These are phyloP conservation scores for Peniophora sp. DNA, from an alignment of 1,284 basidiomycete genomes.

Conservation along the genomic window DNA sequence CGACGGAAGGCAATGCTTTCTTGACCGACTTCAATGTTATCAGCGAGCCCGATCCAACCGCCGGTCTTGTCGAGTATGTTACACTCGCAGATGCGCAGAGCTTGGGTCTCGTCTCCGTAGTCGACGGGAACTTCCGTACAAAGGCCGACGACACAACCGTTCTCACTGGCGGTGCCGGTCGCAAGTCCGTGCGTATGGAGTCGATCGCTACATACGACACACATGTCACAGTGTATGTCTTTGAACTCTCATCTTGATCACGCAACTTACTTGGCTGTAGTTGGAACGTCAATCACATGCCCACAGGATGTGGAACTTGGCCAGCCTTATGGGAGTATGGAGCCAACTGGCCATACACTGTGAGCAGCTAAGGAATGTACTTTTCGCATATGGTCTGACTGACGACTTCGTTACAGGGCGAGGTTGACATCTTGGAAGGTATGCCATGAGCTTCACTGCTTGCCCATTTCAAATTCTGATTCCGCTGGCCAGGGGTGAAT, in stretches of 20 bases:
- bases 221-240: constrained; percentile 48
- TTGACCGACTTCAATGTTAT: constrained; percentile 40
- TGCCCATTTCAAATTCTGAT: no score
- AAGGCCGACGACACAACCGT: constrained; percentile 43
- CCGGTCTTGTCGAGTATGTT: constrained; percentile 45
- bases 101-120: constrained; percentile 21
- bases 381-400: not conserved
- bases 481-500: constrained; percentile 34
- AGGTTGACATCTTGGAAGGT: constrained; percentile 64
- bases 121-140: constrained; percentile 23
- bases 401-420: constrained; percentile 32
- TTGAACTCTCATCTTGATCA: not conserved
- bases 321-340: constrained; percentile 25
- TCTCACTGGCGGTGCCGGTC: constrained; percentile 42
- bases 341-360: constrained; percentile 6
- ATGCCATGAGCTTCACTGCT: no score
- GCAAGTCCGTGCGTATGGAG: constrained; percentile 51
- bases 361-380: not conserved
- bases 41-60: constrained; percentile 50
- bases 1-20: constrained; percentile 41
- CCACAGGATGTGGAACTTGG: constrained; percentile 58
- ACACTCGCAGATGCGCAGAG: constrained; percentile 19
- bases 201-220: constrained; percentile 44
- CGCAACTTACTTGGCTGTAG: constrained; percentile 19
- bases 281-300: constrained; percentile 48